Evolutionary conservation across 345 rosid species (phyloP).

Genomic region (Streptanthus diversifolius): DNA sequence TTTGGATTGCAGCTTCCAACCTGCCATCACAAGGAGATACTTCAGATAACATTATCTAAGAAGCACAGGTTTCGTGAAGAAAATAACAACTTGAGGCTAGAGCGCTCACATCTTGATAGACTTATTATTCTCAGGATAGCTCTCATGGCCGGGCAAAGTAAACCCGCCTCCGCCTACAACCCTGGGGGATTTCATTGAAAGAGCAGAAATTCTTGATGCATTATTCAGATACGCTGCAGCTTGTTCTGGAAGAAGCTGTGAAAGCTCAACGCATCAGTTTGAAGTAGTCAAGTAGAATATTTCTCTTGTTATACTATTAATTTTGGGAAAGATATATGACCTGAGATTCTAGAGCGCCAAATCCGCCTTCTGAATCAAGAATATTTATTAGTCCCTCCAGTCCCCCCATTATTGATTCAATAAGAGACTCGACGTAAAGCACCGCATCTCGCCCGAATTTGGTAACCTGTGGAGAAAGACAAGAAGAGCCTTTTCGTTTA

Average conservation of each 20-base stretch:
- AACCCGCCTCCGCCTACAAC: conserved; percentile 56
- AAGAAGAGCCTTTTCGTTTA: conserved; percentile 3
- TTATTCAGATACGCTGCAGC: conserved; percentile 87
- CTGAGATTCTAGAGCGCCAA: conserved; percentile 97
- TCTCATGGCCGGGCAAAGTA: conserved; percentile 95
- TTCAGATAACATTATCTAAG: conserved; percentile 3
- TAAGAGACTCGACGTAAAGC: conserved; percentile 92
- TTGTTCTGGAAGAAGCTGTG: conserved; percentile 98
- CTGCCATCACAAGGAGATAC: conserved; percentile 43
- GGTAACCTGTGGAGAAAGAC: conserved; percentile 60
- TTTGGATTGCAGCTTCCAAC: conserved; percentile 99
- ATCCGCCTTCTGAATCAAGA: conserved; percentile 99
- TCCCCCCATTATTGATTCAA: conserved; percentile 99
- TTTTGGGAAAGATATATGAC: conserved; percentile 34
- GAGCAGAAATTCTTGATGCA: conserved; percentile 56
- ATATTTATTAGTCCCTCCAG: conserved; percentile 95
- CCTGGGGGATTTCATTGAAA: conserved; percentile 78
- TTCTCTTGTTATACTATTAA: background rate
- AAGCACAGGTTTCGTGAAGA: background rate
- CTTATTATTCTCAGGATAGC: conserved; percentile 85
- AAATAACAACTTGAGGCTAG: background rate
- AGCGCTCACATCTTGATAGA: conserved; percentile 83
- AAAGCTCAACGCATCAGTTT: conserved; percentile 34
- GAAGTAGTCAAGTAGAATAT: conserved; percentile 1
- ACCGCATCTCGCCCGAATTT: conserved; percentile 96